Base-by-base conservation (phyloP, 108 stramenopile genomes). In the Schizochytrium sp. region DNA sequence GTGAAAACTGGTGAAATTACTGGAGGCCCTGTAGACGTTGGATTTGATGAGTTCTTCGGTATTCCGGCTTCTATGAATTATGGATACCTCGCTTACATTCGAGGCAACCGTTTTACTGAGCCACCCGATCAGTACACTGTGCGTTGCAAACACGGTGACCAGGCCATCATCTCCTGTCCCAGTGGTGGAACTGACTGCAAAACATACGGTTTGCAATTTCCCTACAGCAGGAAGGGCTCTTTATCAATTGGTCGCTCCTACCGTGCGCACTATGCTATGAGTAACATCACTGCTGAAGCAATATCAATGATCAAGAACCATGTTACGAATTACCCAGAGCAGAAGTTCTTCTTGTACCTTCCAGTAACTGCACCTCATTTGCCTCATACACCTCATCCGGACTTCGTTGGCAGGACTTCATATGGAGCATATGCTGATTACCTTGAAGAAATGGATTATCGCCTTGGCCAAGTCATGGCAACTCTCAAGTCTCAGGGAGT, bases 261-360 rank as follows among this genome's bases (percentile, higher is more conserved):
- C 44, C 64, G 64, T 7, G 64, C 64, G 44, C 42, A 69, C 0
- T 69, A 69, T 44, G 40, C 42, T 44, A 7, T 69, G 12, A 44
- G 42, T 44, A 69, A 69, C 64, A 69, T 69, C 15, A 69, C 64
- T 12, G 28, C 64, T 44, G 64, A 69, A 44, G 64, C 64, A 7
- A 69, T 69, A 5, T 5, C 10, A 7, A 69, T 69, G 64, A 69
- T 69, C 64, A 44, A 69, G 64, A 69, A 8, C 7, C 64, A 69
- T 38, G 28, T 28, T 28, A 15, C 28, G 12, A 15, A 38, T 8
- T 38, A 8, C 3, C 8, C 40, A 38, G 44, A 38, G 42, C 42
- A 7, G 28, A 38, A 38, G 0, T 69, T 69, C 44, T 69, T 69
- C 28, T 5, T 69, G 12, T 69, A 69, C 64, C 28, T 69, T 7